Base-by-base conservation (phyloP, 1,284 basidiomycete species). In the Mycosarcoma mackinlayi region DNA sequence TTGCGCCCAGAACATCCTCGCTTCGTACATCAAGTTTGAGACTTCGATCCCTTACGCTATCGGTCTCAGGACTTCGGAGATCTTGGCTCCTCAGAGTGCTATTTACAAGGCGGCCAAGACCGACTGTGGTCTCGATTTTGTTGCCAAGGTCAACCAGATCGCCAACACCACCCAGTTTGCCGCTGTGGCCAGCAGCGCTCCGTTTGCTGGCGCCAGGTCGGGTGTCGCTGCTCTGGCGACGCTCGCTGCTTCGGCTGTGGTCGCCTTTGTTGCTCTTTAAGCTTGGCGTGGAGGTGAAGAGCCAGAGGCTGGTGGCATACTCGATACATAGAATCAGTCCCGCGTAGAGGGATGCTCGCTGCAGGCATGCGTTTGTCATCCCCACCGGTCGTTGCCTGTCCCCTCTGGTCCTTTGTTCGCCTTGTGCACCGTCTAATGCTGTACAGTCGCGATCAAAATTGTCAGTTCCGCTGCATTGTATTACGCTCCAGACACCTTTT, bases 31-130 rank as follows among this genome's bases (percentile, higher is more conserved):
- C 63, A 53, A 63, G 44, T 79, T 79, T 23, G 77, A 79, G 44
- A 73, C 74, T 13, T 75, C 76, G 11, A 70, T 78, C 40, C 77
- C 77, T 3, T 79, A 79, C 57, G 76, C 68, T 21, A 77, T 79
- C 51, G 77, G 77, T 10, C 55, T 79, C 13, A 40, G 64, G 30
- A 72, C 63, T 8, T 75, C 72, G 3, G 45, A 61, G 21, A 69
- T 69, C 30, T 47, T 79, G 21, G 57, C 57, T 21, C 74, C 74
- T 8, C 77, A 79, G 63, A 67, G 61, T 40, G 68, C 57, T 23
- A 61, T 79, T 18, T 79, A 76, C 66, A 73, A 72, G 56, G 53
- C 65, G 7, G 63, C 59, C 27, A 62, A 76, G 73, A 53, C 42
- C 13, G 46, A 52, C 8, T 79, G 77, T 31, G 72, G 74, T 6